Base-by-base conservation (phyloP, 2,329 filamentous ascomycete genomes). In the Coccinonectria pachysandricola region DNA sequence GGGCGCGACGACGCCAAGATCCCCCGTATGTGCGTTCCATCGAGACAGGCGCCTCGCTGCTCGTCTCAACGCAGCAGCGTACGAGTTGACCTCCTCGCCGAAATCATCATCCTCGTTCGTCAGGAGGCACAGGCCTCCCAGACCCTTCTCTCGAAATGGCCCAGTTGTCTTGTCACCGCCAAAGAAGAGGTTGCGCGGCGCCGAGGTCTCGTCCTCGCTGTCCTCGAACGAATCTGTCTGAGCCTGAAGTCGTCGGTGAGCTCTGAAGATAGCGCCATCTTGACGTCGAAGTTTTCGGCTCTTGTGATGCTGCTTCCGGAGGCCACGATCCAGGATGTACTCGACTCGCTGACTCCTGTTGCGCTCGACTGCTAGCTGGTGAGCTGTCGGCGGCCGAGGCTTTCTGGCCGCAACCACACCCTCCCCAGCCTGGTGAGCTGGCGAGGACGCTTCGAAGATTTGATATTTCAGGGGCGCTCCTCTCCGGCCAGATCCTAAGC, bases 311-410 rank as follows among this genome's bases (percentile, higher is more conserved):
- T 72, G 64, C 37, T 65, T 68, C 24, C 79, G 72, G 17, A 88
- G 60, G 15, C 79, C 77, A n/a, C 77, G 73, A 40, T 84, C 78
- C 10, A 91, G 68, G 26, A 85, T 82, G 43, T 86, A 79, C 45
- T 86, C 79, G n/a, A 88, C 82, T 5, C 82, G 75, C 45, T 83
- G 74, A 34, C 74, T 79, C 11, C 83, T 68, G 52, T 87, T 86
- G 29, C 77, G 71, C 51, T 86, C 81, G 1, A 91, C 79, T 0
- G 82, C 82, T 19, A 86, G 62, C 53, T 91, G 83, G 52, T 91
- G 83, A 18, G 81, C 79, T 0, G 83, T 91, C 0, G 84, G 71
- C 3, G 82, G 82, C 2, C 83, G 70, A 7, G 78, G 75, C 47
- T 85, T 77, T 31, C 71, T 60, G 12, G 64, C 60, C n/a, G n/a